Evolutionary conservation across 257 asterid genomes (phyloP), one percentile per base, ranked within the genome.

Genomic region (Nicotiana undulata): DNA sequence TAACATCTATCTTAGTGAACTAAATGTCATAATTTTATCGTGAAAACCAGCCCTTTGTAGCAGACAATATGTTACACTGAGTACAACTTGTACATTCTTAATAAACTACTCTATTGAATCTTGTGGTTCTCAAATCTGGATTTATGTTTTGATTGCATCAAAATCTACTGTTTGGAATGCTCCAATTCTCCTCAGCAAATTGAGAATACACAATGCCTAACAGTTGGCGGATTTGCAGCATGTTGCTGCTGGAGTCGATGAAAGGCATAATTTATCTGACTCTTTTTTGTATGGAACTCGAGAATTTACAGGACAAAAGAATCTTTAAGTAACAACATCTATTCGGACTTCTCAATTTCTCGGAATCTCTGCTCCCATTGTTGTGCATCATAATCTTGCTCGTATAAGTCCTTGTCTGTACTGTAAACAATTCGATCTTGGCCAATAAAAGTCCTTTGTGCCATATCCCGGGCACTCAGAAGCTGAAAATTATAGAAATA

Each of bases 401-500:
- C 97, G 6, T 40, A 66, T 81, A 94, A 63, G 87, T 94, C 97
- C 88, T 83, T 90, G 75, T 91, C 97, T 0, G 97, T 94, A 64
- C 98, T 96, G 84, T 96, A 96, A 29, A 96, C 93, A 74, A 96
- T 96, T 81, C 86, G 86, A 80, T 96, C 99, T 91, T 89, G 82
- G 46, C 99, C 89, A 40, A 96, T 92, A 85, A 89, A 91, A 20
- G 94, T 92, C 90, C 88, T 87, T 78, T 94, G 93, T 10, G 99
- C 98, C 98, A 96, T 92, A 85, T 94, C 98, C 75, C 99, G 91
- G 6, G 99, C 98, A 81, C 94, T 96, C 88, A 92, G 80, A 83
- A 96, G 87, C 99, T 96, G 94, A 77, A 81, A 66, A 31, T 28
- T 16, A 18, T 64, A 24, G 53, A 49, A 51, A 68, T 22, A 51